Base-by-base conservation (phyloP, 2,329 filamentous ascomycete genomes). In the Claviceps monticola region DNA sequence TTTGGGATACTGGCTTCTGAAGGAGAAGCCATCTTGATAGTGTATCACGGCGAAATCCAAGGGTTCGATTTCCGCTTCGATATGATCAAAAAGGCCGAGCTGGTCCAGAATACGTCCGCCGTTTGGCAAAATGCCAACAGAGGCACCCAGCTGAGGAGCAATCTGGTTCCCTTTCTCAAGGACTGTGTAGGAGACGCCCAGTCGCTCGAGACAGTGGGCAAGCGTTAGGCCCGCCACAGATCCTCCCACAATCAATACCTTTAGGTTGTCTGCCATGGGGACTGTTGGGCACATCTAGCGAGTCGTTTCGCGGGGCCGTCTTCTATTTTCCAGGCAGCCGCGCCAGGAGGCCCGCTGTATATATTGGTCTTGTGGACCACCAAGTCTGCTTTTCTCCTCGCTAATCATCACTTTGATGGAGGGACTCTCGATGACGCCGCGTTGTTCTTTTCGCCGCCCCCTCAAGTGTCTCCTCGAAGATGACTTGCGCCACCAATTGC, bases 71-170 rank as follows among this genome's bases (percentile, higher is more conserved):
- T 49, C 53, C 8, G 49, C 34, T 38, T 55, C 51, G 3, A 58
- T 34, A 17, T 16, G 26, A 1, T 66, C 57, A 36, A 64, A 66
- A 9, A 62, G 55, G 16, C 57, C 59, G 0, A 79, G 59, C 58
- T 79, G 76, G 48, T 77, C 74, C 1, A 78, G 58, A 9, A 79
- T 70, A 1, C 69, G 65, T 4, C 60, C 53, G 1, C 71, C 71
- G 45, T 73, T 66, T 2, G 74, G 66, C 2, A 67, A 53, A 1
- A 78, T 57, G 1, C 66, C 73, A 38, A 80, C 72, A 7, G 66
- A 69, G 0, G 74, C 74, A 1, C 76, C 76, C 0, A 71, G 61
- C 38, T 69, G 62, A 0, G 74, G 73, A 1, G 68, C 67, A 26
- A 77, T 68, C 0, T 66, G 58, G 0, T 55, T 44, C 45, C 70